Base-by-base conservation (phyloP, 768 basidiomycete genomes). In the Psilocybe subaeruginosa region DNA sequence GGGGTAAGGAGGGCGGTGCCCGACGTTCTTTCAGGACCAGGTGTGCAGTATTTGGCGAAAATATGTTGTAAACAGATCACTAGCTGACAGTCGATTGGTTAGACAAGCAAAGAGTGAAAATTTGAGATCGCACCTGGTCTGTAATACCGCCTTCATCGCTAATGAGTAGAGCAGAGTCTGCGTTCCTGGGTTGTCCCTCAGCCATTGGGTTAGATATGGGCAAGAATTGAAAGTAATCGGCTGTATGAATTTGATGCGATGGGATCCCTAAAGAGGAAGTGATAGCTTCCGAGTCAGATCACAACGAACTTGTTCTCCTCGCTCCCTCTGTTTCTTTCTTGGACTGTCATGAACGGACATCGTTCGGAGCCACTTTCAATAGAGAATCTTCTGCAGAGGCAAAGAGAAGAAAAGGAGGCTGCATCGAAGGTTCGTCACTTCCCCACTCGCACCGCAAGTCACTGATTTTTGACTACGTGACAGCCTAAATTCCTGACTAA, bases 401-500 rank as follows among this genome's bases (percentile, higher is more conserved):
- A 99, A 76, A 89, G 85, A 66, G 85, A 81, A 39, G 95, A 97
- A 72, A 94, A 90, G 69, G 95, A 97, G 62, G 92, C 91, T 1
- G 92, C 94, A 52, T 79, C 95, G 53, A 97, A 94, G 84, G 96
- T 93, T 59, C 31, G 73, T 71, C 30, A 39, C 27, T 33, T 31
- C 16, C 50, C 11, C 23, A n/a, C 12, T 27, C n/a, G 47, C 5
- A 37, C 41, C n/a, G 33, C 14, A 43, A 16, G 41, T 43, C n/a
- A 43, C 9, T 62, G 52, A 5, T 53, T 59, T 39, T 51, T 48
- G 49, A 41, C 58, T 41, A 59, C 8, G 62, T 52, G 59, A 35
- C 75, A 98, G 95, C 97, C 97, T 37, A 97, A 88, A 75, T 99
- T 99, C 79, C 80, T 99, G 12, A 86, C 92, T 2, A 99, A 93